Conservation (phyloP, 2,329 filamentous ascomycete genomes). For the Hawksworthiomyces lignivorus region DNA sequence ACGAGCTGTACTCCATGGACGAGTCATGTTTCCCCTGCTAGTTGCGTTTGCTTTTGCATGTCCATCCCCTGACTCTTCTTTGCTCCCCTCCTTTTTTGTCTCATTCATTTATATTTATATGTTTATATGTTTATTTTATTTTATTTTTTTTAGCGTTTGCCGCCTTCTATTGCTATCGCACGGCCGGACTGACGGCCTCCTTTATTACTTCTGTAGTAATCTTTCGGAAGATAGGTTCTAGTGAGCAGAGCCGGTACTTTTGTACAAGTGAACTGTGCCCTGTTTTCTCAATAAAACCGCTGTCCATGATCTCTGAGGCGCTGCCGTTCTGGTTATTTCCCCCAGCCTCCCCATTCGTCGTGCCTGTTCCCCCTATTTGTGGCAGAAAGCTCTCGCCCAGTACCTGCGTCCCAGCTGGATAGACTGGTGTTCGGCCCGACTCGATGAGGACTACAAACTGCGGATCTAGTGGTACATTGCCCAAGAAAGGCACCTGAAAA, state of each 20-base stretch:
- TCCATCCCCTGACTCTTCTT: no score
- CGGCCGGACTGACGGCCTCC: slow-evolving; percentile 6
- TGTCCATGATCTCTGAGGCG: slow-evolving; percentile 23
- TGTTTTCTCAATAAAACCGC: no score
- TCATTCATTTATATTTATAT: no score
- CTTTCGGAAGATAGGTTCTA: slow-evolving; percentile 59
- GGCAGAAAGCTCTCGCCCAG: slow-evolving; percentile 46
- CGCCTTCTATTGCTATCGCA: background rate
- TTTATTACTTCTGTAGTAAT: slow-evolving; percentile 50
- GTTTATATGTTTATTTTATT: background rate
- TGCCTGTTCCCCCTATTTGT: slow-evolving; percentile 7
- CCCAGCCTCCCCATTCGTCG: background rate
- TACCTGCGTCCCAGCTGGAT: slow-evolving; percentile 60
- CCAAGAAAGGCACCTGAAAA: slow-evolving; percentile 76
- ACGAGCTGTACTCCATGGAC: no score
- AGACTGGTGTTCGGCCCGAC: slow-evolving; percentile 55
- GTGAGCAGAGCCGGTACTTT: slow-evolving; percentile 66
- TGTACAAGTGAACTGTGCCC: slow-evolving; percentile 49
- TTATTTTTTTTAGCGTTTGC: no score
- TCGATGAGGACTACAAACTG: slow-evolving; percentile 86
- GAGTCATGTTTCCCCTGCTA: no score
- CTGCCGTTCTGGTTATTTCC: slow-evolving; percentile 16
- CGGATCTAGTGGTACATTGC: slow-evolving; percentile 83
- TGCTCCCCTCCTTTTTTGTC: no score
- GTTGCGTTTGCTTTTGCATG: no score